Base-by-base conservation (phyloP, 1,139 yeast genomes). In the Yamadazyma pseudoaaseri region DNA sequence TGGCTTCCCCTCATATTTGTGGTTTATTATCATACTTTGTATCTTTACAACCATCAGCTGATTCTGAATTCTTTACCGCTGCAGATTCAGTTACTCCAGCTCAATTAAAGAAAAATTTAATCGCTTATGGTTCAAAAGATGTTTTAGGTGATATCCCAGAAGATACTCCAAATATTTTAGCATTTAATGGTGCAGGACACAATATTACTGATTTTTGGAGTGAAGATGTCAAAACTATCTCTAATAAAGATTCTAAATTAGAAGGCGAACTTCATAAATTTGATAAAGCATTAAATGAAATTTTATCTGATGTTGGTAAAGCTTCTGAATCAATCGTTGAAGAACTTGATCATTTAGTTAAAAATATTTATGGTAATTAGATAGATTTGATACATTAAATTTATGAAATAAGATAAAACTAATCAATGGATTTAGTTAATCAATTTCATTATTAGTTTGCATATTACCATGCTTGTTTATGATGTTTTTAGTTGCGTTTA, bases 181-280 rank as follows among this genome's bases (percentile, higher is more conserved):
- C 92, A 36, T 92, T 68, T 76, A 92, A 92, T 59, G 98, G 98
- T 68, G 97, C 82, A 44, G 96, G 96, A 47, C 79, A 79, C 61
- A 81, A 81, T 62, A 61, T 86, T 55, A 68, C 79, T 39, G 76
- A 71, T 34, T 84, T 86, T 74, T 86, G 94, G 94, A 65, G 60
- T 38, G 43, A 34, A 25, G 24, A 26, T 14, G 16, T 18, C 22
- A 28, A 16, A 8, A 26, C 25, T 8, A 12, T 11, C 20, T 10
- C 26, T n/a, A 10, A 31, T 11, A 7, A 23, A 23, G 33, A 27
- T 11, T 26, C 34, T 9, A 27, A 34, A 16, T 3, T 29, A n/a
- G 14, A 29, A 9, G 18, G 27, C 15, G 32, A 35, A 21, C 31
- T 39, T 16, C 27, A 37, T 16, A 27, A 22, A 9, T 13, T 39